A percentile compares a stretch with the other conserved stretches of the same genome.
Conservation (phyloP, 495 filamentous ascomycete genomes). For the Cercophora sp. region DNA sequence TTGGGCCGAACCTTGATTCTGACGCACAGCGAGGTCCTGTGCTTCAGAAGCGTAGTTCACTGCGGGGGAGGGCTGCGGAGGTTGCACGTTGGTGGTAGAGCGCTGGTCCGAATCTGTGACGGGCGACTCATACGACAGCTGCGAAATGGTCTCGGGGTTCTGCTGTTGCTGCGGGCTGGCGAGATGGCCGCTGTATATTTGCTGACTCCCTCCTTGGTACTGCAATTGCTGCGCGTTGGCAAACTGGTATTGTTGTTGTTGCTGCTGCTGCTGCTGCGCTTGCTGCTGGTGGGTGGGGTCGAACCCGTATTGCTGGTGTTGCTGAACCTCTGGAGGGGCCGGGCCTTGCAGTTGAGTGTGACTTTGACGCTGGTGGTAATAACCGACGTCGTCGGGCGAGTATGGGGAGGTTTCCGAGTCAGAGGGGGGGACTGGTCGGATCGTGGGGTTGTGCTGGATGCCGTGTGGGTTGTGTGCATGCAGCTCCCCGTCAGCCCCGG, state of each 20-base stretch:
- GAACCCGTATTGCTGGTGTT: conserved; percentile 33
- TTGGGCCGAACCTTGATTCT: conserved; percentile 27
- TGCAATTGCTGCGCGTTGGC: conserved; percentile 29
- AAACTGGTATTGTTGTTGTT: conserved; percentile 32
- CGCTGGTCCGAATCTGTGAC: conserved; percentile 41
- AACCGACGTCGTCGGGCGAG: conserved; percentile 36
- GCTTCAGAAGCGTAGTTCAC: conserved; percentile 32
- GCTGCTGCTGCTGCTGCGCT: conserved; percentile 35
- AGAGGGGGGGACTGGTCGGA: conserved; percentile 36
- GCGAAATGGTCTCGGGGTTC: conserved; percentile 52
- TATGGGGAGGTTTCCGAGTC: conserved; percentile 37
- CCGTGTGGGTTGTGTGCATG: conserved; percentile 38
- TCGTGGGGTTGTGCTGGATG: conserved; percentile 29
- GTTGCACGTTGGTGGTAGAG: conserved; percentile 34
- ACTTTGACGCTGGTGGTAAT: conserved; percentile 39
- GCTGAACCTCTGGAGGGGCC: conserved; percentile 22
- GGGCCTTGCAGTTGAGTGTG: conserved; percentile 33
- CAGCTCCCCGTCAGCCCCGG: conserved; percentile 36
- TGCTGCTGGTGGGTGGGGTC: conserved; percentile 30
- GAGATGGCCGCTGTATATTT: conserved; percentile 32
- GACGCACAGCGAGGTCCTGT: conserved; percentile 29
- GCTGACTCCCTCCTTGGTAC: conserved; percentile 33
- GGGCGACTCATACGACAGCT: conserved; percentile 60
- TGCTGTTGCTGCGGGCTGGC: conserved; percentile 42
- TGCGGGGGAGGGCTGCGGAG: conserved; percentile 34